Base-by-base conservation (phyloP, 805 yeast species). In the Saccharomycopsis javanensis region DNA sequence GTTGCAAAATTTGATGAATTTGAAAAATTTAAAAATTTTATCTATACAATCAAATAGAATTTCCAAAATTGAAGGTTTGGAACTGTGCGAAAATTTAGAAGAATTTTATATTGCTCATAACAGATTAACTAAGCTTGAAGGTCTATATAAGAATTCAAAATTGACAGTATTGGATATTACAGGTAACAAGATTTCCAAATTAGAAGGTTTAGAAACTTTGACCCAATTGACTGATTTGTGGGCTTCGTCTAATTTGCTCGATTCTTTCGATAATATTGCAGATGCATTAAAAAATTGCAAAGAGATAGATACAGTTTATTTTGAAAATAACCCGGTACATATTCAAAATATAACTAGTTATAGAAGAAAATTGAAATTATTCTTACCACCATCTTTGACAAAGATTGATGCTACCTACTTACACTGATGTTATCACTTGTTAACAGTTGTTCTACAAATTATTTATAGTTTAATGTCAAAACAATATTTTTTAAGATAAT, bases 361-460 rank as follows among this genome's bases (percentile, higher is more conserved):
- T 68, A 78, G 97, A 65, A 81, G 94, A 66, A 94, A 94, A 68
- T 67, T 94, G 51, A 80, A 80, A 62, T 74, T 94, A 64, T 79
- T 84, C 59, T 74, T 92, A 59, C 88, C 87, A 1, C 82, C 85
- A 0, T 78, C 84, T 8, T 71, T 94, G 51, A 71, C 78, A 50
- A 95, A 94, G 72, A 88, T 94, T 56, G 99, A 94, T 72, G 98
- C 99, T 10, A 85, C 96, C 25, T 91, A 84, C 64, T 74, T 82
- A 10, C 50, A 50, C 25, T 53, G 54, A 35, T 54, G n/a, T n/a
- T n/a, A n/a, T n/a, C n/a, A n/a, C n/a, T n/a, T n/a, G n/a, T n/a
- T n/a, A n/a, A n/a, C n/a, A 27, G n/a, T 28, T 46, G 20, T 46
- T 35, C 2, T 2, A 15, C 15, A 15, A 8, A 10, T n/a, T 35